Evolutionary conservation across 139 green algal genomes (phyloP).

Genomic region (Coccomyxa sp.): DNA sequence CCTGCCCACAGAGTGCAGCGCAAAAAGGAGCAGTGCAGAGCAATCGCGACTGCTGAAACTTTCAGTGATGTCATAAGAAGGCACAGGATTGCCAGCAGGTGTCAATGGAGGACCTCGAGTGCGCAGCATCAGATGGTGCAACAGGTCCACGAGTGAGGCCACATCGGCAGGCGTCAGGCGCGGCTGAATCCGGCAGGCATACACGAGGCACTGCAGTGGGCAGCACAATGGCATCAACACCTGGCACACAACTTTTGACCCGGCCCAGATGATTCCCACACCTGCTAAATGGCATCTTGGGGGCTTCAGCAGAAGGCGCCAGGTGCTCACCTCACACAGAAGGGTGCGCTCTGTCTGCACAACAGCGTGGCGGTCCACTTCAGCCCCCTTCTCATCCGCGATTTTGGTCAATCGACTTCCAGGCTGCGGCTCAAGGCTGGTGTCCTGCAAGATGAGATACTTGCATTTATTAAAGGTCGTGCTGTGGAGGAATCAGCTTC

Average conservation of each 20-base stretch:
- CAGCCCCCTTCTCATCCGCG: constrained; percentile 28
- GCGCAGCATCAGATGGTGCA: constrained; percentile 26
- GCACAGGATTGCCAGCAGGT: not conserved
- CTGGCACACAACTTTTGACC: not conserved
- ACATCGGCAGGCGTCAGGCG: constrained; percentile 33
- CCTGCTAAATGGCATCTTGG: not conserved
- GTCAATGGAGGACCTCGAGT: not conserved
- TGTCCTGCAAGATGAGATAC: not conserved
- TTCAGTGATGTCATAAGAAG: not conserved
- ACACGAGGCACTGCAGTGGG: constrained; percentile 54
- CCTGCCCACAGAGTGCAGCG: not conserved
- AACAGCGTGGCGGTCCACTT: constrained; percentile 25
- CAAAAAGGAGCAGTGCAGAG: not conserved
- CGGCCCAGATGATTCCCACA: not conserved
- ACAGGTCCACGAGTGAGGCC: constrained; percentile 40
- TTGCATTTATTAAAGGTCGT: not conserved
- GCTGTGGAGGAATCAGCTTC: not conserved
- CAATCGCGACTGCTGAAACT: not conserved
- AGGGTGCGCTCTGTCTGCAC: constrained; percentile 43
- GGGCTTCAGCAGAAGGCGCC: not conserved
- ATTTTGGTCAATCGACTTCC: constrained; percentile 19
- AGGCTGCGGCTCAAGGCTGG: not conserved
- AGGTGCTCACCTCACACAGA: constrained; percentile 11
- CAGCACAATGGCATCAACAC: not conserved
- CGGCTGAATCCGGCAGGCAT: constrained; percentile 42